Evolutionary conservation across 1,139 yeast species (phyloP).

Genomic region (Taphrina deformans): DNA sequence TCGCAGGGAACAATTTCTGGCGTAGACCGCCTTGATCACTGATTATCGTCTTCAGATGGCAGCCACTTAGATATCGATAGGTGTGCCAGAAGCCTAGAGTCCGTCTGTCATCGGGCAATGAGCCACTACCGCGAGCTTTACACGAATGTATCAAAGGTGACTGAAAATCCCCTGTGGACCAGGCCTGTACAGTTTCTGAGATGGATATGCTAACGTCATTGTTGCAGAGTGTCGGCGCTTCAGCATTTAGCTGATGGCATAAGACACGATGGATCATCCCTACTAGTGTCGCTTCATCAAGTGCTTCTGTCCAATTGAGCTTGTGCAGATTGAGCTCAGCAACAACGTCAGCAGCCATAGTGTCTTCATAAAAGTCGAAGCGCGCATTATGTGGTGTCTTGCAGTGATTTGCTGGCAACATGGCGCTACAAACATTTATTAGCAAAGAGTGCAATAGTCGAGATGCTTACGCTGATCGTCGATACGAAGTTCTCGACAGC

Average conservation of each 20-base stretch:
- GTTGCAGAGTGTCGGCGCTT: not conserved
- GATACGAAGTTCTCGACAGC: not conserved
- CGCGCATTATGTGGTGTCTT: constrained; percentile 19
- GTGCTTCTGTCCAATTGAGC: constrained; percentile 7
- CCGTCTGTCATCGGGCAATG: not conserved
- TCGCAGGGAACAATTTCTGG: constrained; percentile 5
- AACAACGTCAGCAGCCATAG: not conserved
- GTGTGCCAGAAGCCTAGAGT: not conserved
- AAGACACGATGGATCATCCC: not conserved
- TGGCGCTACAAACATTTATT: not conserved
- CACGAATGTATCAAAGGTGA: not conserved
- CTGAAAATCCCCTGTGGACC: not conserved
- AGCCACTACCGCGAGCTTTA: not conserved
- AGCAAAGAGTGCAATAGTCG: not conserved
- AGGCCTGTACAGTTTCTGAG: not conserved
- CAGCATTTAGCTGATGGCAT: not conserved
- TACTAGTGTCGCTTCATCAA: not conserved
- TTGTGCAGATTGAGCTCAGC: not conserved
- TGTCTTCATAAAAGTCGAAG: constrained; percentile 18
- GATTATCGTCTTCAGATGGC: not conserved
- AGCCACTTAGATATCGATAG: constrained; percentile 1
- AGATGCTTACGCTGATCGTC: not conserved
- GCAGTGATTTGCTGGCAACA: constrained; percentile 17
- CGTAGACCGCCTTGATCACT: not conserved
- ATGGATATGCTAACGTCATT: not conserved